Evolutionary conservation across 768 basidiomycete genomes (phyloP).

Genomic region (Agaricus subrufescens): DNA sequence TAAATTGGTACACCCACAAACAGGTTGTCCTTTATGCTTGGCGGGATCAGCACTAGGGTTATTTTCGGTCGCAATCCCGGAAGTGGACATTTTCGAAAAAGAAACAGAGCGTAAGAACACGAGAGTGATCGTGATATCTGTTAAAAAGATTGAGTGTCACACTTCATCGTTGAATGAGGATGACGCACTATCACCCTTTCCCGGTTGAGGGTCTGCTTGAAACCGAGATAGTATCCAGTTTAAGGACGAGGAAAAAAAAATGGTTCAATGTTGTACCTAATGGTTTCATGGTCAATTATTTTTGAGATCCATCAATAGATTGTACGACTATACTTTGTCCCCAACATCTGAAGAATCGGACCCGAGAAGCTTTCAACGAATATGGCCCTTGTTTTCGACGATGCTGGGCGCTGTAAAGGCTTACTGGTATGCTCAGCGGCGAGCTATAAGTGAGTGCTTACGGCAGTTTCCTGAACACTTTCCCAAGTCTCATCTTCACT

Average conservation of each 20-base stretch:
- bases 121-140: conserved; percentile 51
- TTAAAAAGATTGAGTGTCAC: neutral
- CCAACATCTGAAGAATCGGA: conserved; percentile 52
- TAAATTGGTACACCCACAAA: neutral
- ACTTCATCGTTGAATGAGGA: neutral
- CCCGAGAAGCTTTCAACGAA: conserved; percentile 51
- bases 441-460: conserved; percentile 10
- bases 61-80: no score
- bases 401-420: conserved; percentile 9
- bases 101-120: conserved; percentile 35
- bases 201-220: conserved; percentile 38
- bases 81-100: conserved; percentile 7
- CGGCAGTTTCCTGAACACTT: conserved; percentile 21
- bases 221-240: conserved; percentile 65
- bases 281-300: neutral
- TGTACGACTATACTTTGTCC: conserved; percentile 34
- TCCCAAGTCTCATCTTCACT: conserved; percentile 28
- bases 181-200: conserved; percentile 44
- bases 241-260: conserved; percentile 62
- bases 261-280: conserved; percentile 51
- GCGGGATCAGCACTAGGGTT: no score
- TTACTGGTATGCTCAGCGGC: no score
- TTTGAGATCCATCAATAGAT: neutral
- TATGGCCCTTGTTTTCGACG: conserved; percentile 37
- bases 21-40: neutral